These are phyloP conservation scores for Lachancea meyersii DNA, from an alignment of 805 yeast genomes.

Conservation along the genomic window DNA sequence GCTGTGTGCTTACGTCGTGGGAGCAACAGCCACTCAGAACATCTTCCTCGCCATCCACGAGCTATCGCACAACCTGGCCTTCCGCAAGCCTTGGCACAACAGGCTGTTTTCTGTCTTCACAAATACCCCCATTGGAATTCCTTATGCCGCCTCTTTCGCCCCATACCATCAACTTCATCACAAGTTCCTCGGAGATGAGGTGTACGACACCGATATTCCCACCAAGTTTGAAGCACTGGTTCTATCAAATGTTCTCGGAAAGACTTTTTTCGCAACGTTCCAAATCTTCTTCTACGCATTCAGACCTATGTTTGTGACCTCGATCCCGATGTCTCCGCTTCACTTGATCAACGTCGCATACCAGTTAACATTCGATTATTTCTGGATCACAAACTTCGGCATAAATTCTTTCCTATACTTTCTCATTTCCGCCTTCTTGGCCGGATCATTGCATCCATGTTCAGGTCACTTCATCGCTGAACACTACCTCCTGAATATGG, in stretches of 20 bases:
- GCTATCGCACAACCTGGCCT: constrained; percentile 75
- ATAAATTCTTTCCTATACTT: constrained; percentile 58
- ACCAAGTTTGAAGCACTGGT: constrained; percentile 69
- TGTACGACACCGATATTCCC: constrained; percentile 82
- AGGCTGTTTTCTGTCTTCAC: constrained; percentile 70
- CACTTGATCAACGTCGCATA: constrained; percentile 59
- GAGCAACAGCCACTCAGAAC: constrained; percentile 83
- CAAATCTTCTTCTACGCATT: constrained; percentile 86
- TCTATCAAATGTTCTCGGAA: constrained; percentile 72
- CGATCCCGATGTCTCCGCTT: constrained; percentile 63
- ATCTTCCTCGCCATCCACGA: constrained; percentile 85
- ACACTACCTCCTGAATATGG: constrained; percentile 71
- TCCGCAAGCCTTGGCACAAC: constrained; percentile 71
- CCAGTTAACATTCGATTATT: constrained; percentile 53
- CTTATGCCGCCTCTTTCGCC: constrained; percentile 77
- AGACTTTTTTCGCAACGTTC: constrained; percentile 83
- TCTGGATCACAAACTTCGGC: constrained; percentile 59
- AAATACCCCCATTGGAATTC: constrained; percentile 83
- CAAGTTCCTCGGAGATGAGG: constrained; percentile 80
- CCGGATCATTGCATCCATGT: constrained; percentile 88
- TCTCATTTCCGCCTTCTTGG: constrained; percentile 70
- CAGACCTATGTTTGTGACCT: constrained; percentile 81
- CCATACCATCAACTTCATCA: constrained; percentile 92
- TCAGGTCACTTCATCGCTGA: constrained; percentile 97
- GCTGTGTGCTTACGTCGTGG: constrained; percentile 64